Evolutionary conservation across 306 rosid species (phyloP).

Genomic region (Echinosophora koreensis): DNA sequence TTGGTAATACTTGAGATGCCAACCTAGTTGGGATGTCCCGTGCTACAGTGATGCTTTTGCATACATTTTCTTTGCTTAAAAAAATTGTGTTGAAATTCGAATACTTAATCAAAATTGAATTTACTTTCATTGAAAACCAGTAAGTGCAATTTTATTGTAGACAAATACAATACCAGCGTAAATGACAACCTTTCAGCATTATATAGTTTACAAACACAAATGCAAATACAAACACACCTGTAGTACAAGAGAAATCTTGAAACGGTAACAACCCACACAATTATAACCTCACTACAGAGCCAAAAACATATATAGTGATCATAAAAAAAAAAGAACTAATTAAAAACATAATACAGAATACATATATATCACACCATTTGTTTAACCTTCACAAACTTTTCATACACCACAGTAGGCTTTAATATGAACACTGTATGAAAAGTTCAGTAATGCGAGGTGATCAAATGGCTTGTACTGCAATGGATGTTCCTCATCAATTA

Average conservation of each 20-base stretch:
- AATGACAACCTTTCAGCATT: no score
- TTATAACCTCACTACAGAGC: neutral
- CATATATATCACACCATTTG: neutral
- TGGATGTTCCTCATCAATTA: slow-evolving; percentile 69
- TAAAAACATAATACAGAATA: neutral
- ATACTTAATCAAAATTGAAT: no score
- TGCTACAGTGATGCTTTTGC: no score
- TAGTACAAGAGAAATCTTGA: neutral
- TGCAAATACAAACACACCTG: neutral
- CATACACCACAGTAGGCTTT: slow-evolving; percentile 59
- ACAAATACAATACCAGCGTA: no score
- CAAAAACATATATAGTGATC: neutral
- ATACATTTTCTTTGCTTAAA: no score
- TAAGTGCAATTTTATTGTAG: no score
- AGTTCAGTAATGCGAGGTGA: slow-evolving; percentile 64
- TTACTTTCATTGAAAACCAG: no score
- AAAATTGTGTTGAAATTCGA: no score
- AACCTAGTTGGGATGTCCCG: no score
- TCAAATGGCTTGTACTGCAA: slow-evolving; percentile 69
- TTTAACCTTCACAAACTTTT: neutral
- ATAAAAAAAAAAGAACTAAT: no score
- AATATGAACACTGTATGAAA: slow-evolving; percentile 48
- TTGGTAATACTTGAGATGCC: no score
- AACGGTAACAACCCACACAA: neutral
- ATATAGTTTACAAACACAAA: no score